Percentiles rank a stretch among this genome's conserved stretches.
Evolutionary conservation across 225 moss, liverwort and hornwort genomes (phyloP).

Genomic region (Asterella californica): DNA sequence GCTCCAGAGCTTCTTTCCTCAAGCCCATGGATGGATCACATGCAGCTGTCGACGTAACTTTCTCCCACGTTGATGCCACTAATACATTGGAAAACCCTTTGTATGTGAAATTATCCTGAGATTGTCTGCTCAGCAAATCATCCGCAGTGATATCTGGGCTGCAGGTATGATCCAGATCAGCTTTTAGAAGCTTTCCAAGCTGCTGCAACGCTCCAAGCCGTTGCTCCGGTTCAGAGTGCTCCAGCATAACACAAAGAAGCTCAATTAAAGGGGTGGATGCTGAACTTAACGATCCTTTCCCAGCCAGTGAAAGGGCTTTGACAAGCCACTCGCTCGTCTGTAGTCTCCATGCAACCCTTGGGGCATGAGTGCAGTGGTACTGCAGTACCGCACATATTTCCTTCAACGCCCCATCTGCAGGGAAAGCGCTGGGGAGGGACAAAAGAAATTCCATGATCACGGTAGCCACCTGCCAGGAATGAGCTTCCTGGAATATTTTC

Average conservation of each 20-base stretch:
- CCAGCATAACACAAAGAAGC: constrained; percentile 63
- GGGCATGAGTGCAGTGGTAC: constrained; percentile 79
- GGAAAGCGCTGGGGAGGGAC: constrained; percentile 44
- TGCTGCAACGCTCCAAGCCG: constrained; percentile 69
- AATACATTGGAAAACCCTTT: constrained; percentile 44
- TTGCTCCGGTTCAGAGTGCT: constrained; percentile 90
- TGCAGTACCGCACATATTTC: constrained; percentile 60
- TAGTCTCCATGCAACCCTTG: constrained; percentile 79
- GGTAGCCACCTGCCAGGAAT: constrained; percentile 85
- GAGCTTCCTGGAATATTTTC: constrained; percentile 56
- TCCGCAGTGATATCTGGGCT: constrained; percentile 25
- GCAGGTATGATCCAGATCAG: constrained; percentile 38
- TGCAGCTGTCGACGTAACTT: constrained; percentile 56
- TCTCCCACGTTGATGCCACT: constrained; percentile 70
- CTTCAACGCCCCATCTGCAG: constrained; percentile 44
- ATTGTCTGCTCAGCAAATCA: constrained; percentile 25
- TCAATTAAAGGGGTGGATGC: constrained; percentile 49
- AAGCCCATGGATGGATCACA: constrained; percentile 57
- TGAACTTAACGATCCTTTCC: constrained; percentile 35
- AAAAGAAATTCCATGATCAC: constrained; percentile 57
- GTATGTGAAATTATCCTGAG: constrained; percentile 14
- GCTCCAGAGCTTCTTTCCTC: constrained; percentile 58
- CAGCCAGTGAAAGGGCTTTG: constrained; percentile 48
- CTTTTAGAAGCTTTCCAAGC: constrained; percentile 54
- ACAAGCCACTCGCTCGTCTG: constrained; percentile 63